phyloP scores from a whole-genome alignment of 2,329 filamentous ascomycete genomes.

The Alternaria arbusti region DNA sequence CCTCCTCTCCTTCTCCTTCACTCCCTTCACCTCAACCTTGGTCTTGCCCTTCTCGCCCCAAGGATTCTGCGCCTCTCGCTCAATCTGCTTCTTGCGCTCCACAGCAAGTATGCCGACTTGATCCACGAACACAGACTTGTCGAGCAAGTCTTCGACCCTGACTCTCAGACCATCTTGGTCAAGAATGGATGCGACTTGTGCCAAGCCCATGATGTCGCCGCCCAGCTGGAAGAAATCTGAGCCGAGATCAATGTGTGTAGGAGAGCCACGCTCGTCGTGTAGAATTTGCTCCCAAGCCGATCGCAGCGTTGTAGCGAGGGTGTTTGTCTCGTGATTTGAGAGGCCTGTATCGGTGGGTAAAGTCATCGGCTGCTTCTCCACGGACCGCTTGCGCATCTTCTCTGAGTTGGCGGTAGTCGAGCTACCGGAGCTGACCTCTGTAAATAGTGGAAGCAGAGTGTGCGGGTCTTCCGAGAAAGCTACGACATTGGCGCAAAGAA shows the following conservation, averaged over 20 bases:
- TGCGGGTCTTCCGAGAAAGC: constrained; percentile 38
- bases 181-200: constrained; percentile 39
- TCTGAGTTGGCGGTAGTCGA: constrained; percentile 32
- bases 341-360: constrained; percentile 38
- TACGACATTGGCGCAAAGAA: constrained; percentile 36
- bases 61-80: constrained; percentile 32
- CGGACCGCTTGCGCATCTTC: constrained; percentile 28
- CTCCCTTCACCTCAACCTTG: constrained; percentile 14
- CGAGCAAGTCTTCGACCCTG: constrained; percentile 41
- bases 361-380: constrained; percentile 30
- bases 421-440: constrained; percentile 33
- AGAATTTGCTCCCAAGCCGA: constrained; percentile 41
- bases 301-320: constrained; percentile 32
- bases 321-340: constrained; percentile 29
- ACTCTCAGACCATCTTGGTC: constrained; percentile 34
- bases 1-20: constrained; percentile 18
- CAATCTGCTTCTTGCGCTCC: constrained; percentile 35
- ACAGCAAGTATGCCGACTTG: constrained; percentile 35
- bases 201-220: constrained; percentile 44
- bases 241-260: constrained; percentile 25
- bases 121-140: constrained; percentile 38
- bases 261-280: constrained; percentile 30
- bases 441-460: constrained; percentile 33
- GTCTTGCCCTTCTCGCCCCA: constrained; percentile 40
- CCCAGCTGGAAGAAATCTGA: constrained; percentile 45